phyloP scores from a whole-genome alignment of 129 eudicot species.

The Flaveria bidentis region DNA sequence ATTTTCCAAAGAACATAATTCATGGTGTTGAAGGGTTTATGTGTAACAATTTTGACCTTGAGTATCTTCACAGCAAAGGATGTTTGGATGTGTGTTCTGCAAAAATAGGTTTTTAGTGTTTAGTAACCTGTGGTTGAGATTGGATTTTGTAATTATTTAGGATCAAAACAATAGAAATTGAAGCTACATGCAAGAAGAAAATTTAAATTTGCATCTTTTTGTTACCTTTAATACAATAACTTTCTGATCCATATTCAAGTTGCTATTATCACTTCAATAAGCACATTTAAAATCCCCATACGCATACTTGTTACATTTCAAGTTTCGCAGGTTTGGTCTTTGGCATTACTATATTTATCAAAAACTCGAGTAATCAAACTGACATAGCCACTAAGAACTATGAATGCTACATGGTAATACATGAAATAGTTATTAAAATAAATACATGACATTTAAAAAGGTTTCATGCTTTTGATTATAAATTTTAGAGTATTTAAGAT shows the following conservation, averaged over 20 bases:
- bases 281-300: not conserved
- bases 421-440: no score
- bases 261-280: not conserved
- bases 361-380: not conserved
- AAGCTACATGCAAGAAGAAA: not conserved
- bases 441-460: not conserved
- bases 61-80: not conserved
- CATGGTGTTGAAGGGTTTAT: no score
- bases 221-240: not conserved
- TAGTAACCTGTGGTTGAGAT: not conserved
- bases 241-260: not conserved
- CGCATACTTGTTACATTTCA: not conserved
- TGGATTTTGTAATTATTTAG: not conserved
- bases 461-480: not conserved
- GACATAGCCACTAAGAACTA: not conserved
- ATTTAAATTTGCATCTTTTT: not conserved
- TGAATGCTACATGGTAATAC: not conserved
- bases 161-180: not conserved
- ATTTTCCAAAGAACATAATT: no score
- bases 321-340: not conserved
- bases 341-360: not conserved
- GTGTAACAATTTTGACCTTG: not conserved
- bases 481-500: not conserved
- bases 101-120: not conserved
- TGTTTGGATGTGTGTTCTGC: not conserved